These are phyloP conservation scores for Cicer bijugum DNA, from an alignment of 306 rosid species.

Conservation along the genomic window DNA sequence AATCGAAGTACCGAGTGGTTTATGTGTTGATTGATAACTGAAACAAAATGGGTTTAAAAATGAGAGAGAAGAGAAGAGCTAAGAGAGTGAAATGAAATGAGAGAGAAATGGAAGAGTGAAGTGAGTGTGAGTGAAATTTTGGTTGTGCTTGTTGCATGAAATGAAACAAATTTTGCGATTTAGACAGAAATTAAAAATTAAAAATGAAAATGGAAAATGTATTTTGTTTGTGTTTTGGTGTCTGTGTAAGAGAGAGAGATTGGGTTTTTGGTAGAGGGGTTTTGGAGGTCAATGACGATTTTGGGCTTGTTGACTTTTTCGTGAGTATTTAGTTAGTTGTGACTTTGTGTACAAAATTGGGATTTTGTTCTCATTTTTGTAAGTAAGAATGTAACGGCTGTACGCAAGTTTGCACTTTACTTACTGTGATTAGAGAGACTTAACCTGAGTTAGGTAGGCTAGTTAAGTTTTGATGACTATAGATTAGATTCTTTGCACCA, in stretches of 20 bases:
- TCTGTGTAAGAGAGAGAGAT: neutral
- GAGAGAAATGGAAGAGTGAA: neutral
- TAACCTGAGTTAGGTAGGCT: too few relatives aligned
- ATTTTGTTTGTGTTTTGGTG: neutral
- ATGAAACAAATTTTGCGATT: neutral
- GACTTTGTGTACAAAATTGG: neutral
- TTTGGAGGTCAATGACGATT: neutral
- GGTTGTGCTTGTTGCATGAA: neutral
- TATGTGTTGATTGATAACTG: too few relatives aligned
- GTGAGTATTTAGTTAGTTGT: neutral
- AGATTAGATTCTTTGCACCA: too few relatives aligned
- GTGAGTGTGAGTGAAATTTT: neutral
- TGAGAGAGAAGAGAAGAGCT: neutral
- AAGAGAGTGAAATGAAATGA: neutral
- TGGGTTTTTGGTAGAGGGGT: slow-evolving; percentile 5
- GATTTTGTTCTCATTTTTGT: neutral
- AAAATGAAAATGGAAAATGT: neutral
- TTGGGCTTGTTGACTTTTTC: neutral
- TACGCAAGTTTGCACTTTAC: too few relatives aligned
- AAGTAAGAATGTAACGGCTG: too few relatives aligned
- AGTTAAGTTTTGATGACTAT: too few relatives aligned
- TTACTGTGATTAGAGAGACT: too few relatives aligned
- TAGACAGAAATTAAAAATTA: neutral
- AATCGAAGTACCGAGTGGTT: neutral
- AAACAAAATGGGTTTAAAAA: neutral